A percentile compares a stretch with the other conserved stretches of the same genome.
Conservation (phyloP, 805 yeast genomes). For the Wickerhamia fluorescens region DNA sequence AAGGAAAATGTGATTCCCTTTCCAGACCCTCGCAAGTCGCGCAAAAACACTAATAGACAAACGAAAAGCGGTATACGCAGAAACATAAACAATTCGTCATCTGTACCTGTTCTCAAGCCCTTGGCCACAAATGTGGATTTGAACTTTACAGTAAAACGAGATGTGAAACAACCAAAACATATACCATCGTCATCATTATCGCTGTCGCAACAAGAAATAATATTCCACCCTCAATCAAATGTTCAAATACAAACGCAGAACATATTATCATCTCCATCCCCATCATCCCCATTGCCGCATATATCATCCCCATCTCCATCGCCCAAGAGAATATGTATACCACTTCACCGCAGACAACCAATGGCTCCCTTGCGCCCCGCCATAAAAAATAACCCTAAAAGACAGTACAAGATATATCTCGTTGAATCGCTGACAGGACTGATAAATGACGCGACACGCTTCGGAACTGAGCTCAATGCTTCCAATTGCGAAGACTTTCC, state of each 20-base stretch:
- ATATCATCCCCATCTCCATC: constrained; percentile 11
- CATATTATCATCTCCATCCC: constrained; percentile 16
- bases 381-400: constrained; percentile 13
- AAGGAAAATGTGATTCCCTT: constrained; percentile 28
- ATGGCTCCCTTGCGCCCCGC: constrained; percentile 25
- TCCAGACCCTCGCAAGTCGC: constrained; percentile 19
- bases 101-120: constrained; percentile 1
- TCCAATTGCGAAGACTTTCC: constrained; percentile 57
- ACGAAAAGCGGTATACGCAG: background rate
- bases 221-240: constrained; percentile 12
- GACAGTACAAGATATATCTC: constrained; percentile 31
- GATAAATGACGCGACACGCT: constrained; percentile 57
- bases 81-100: background rate
- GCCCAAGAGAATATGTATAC: constrained; percentile 40
- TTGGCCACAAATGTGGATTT: background rate
- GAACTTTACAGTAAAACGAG: background rate
- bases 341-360: constrained; percentile 20
- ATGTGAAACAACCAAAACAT: background rate
- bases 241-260: constrained; percentile 5
- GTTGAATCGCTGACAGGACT: constrained; percentile 59
- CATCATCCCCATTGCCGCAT: too few species aligned
- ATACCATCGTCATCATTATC: background rate
- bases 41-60: constrained; percentile 5
- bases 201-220: constrained; percentile 14
- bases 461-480: constrained; percentile 63